These are phyloP conservation scores for Sarocladium brachiariae DNA, from an alignment of 2,329 filamentous ascomycete species.

Conservation along the genomic window DNA sequence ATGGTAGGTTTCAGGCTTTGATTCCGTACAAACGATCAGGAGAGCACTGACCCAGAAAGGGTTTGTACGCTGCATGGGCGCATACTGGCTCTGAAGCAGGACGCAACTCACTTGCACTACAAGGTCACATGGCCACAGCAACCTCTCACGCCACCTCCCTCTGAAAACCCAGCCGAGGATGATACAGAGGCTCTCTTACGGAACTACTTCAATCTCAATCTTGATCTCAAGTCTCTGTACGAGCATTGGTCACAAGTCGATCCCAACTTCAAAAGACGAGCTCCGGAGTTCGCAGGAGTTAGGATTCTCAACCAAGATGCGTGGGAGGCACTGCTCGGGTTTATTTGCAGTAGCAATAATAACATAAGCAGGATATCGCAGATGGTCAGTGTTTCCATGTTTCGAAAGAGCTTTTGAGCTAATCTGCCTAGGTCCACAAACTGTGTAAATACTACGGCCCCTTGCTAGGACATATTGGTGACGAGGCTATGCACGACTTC, in stretches of 20 bases:
- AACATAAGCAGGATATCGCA: slow-evolving; percentile 92
- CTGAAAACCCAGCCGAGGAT: slow-evolving; percentile 40
- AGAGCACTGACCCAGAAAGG: slow-evolving; percentile 33
- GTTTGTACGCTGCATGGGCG: slow-evolving; percentile 80
- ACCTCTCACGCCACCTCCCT: slow-evolving; percentile 14
- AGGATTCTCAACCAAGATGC: slow-evolving; percentile 90
- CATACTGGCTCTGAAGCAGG: slow-evolving; percentile 79
- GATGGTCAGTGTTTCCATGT: slow-evolving; percentile 54
- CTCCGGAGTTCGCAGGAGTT: slow-evolving; percentile 81
- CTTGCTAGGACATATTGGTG: slow-evolving; percentile 62
- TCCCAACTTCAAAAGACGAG: slow-evolving; percentile 80
- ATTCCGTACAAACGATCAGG: neutral
- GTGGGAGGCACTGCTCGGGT: slow-evolving; percentile 89
- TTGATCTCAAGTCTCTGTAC: slow-evolving; percentile 73
- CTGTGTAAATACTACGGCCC: slow-evolving; percentile 81
- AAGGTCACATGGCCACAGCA: slow-evolving; percentile 54
- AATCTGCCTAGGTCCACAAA: slow-evolving; percentile 61
- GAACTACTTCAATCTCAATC: slow-evolving; percentile 79
- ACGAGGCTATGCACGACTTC: slow-evolving; percentile 78
- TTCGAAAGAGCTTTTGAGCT: neutral
- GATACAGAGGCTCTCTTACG: slow-evolving; percentile 68
- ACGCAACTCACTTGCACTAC: slow-evolving; percentile 72
- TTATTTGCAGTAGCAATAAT: slow-evolving; percentile 99
- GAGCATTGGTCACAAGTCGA: slow-evolving; percentile 81
- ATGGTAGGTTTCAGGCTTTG: slow-evolving; percentile 50